Evolutionary conservation across 2,329 filamentous ascomycete genomes (phyloP), one percentile per base, ranked within the genome.

Genomic region (Xylariaceae sp.): DNA sequence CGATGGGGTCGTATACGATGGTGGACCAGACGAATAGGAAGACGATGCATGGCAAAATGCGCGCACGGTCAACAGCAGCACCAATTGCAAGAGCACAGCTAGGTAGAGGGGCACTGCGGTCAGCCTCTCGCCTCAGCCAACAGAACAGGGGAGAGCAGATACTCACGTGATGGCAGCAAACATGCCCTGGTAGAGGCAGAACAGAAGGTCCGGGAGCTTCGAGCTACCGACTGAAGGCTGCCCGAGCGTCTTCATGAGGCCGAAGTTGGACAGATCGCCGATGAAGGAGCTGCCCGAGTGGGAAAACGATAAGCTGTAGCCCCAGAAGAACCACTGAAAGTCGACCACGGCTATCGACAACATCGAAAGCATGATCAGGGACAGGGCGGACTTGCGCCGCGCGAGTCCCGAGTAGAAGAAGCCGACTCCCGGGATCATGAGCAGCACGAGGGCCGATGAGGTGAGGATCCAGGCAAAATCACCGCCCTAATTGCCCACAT

Each of bases 321-420:
- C 90, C 90, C 90, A 95, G 77, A 95, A 92, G 77, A 95, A 95
- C 90, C 91, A 96, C 68, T 95, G 89, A 73, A 95, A 95, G 47
- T 84, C 86, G 56, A 91, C 83, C 60, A 95, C 83, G 10, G 83
- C 88, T 3, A 87, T 82, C 15, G 88, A 86, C 75, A 95, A 86
- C 75, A 95, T 81, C 13, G 88, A 88, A 3, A 95, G 80, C 80
- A 89, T 92, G 70, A 95, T 87, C 57, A 96, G 79, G 16, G 89
- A 89, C 51, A 96, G 78, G 3, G 91, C 91, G 0, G 89, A 95
- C 76, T 95, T 96, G 70, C 91, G 84, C 53, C 90, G 85, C 15
- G 91, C 89, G 15, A 95, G 85, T 60, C 90, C 91, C 41, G 88
- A 92, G 77, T 96, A 96, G 80, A 95, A 95, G 79, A 95, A 94